Conservation (phyloP, 129 eudicot species). For the Smallanthus sonchifolius region DNA sequence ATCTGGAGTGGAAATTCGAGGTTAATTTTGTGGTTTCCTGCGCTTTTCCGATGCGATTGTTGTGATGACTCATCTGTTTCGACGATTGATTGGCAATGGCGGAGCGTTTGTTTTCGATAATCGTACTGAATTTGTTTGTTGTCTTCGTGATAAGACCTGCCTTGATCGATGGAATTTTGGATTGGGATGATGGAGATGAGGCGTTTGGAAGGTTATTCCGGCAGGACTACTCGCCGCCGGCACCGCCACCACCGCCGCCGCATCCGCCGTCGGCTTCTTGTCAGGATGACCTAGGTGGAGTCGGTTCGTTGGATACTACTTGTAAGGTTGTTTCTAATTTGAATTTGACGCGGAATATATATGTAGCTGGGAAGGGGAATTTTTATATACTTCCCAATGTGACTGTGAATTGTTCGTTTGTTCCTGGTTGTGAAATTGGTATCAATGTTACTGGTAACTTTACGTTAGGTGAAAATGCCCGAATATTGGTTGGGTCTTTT, state of each 20-base stretch:
- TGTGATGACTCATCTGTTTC: conserved; percentile 21
- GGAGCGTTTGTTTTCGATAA: background rate
- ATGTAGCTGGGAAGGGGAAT: conserved; percentile 78
- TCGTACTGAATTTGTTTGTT: background rate
- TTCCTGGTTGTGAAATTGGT: conserved; percentile 58
- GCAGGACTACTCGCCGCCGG: conserved; percentile 91
- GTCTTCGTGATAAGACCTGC: background rate
- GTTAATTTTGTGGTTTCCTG: background rate
- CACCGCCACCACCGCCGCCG: conserved; percentile 97
- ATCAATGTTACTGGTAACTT: conserved; percentile 77
- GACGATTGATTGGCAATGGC: conserved; percentile 27
- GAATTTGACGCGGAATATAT: conserved; percentile 55
- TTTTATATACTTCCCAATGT: conserved; percentile 69
- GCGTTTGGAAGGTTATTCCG: conserved; percentile 35
- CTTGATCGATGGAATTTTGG: conserved; percentile 18
- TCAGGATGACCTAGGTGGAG: conserved; percentile 71
- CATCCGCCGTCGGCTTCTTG: conserved; percentile 84
- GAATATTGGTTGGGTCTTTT: conserved; percentile 47
- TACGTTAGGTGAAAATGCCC: conserved; percentile 61
- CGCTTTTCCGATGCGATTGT: conserved; percentile 30
- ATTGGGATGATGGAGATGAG: conserved; percentile 3
- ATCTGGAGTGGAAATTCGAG: conserved; percentile 8
- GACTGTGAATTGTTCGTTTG: conserved; percentile 43
- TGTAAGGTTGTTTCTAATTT: conserved; percentile 69
- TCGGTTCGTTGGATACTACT: conserved; percentile 80